These are phyloP conservation scores for Seminavis robusta DNA, from an alignment of 108 stramenopile genomes.

Conservation along the genomic window DNA sequence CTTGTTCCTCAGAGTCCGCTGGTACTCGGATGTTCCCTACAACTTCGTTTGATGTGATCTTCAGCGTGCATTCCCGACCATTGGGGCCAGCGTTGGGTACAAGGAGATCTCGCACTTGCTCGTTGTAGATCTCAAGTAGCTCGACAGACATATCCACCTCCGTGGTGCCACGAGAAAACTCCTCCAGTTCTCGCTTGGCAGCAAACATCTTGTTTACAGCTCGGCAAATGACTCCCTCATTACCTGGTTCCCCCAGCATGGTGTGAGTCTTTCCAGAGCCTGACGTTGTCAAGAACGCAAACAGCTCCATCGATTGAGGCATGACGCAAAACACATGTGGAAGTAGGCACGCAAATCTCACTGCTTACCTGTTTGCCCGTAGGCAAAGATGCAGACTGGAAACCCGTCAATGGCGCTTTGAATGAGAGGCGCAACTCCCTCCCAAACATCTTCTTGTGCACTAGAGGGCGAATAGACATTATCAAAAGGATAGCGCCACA, in stretches of 20 bases:
- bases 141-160: conserved; percentile 72
- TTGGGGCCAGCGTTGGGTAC: conserved; percentile 31
- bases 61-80: conserved; percentile 46
- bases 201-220: conserved; percentile 80
- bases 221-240: conserved; percentile 66
- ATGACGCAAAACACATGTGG: no score
- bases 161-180: conserved; percentile 34
- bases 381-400: conserved; percentile 92
- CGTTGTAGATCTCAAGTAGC: conserved; percentile 98
- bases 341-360: conserved; percentile 38
- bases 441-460: conserved; percentile 80
- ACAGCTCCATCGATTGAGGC: no score
- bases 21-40: conserved; percentile 57
- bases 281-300: conserved; percentile 2
- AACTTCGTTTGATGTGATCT: conserved; percentile 58
- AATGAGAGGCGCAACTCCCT: conserved; percentile 81
- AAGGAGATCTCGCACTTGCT: conserved; percentile 90
- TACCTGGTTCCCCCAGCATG: conserved; percentile 76
- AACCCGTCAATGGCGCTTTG: conserved; percentile 83
- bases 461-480: conserved; percentile 53
- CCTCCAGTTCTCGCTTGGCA: conserved; percentile 55
- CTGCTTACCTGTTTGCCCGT: conserved; percentile 77
- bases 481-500: conserved; percentile 77
- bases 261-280: conserved; percentile 91
- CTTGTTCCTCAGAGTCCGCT: conserved; percentile 41